Base-by-base conservation (phyloP, 1,284 basidiomycete species). In the Uromyces viciae-fabae region DNA sequence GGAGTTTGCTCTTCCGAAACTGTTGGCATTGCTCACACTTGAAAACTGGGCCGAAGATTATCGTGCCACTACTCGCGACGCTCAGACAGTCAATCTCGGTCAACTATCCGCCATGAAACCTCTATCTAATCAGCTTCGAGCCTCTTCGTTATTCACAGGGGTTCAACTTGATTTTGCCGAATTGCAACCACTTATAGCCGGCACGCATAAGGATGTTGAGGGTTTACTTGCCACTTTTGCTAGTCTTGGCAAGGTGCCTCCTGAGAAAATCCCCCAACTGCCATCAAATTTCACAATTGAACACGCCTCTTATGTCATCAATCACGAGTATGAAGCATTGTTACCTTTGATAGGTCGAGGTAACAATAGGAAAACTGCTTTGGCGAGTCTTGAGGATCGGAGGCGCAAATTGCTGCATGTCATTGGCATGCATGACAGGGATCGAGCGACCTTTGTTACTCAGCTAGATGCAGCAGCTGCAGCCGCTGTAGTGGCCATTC, bases 391-490 rank as follows among this genome's bases (percentile, higher is more conserved):
- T 75, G 90, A 90, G 71, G 95, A 98, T 84, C 92, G 93, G 83
- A 90, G 93, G 82, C 87, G 87, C 54, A 91, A 91, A 85, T 88
- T 96, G 25, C 88, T 92, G 33, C 87, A 89, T n/a, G 92, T 89
- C 78, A 92, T 98, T 82, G 92, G 93, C 52, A 91, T 92, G 82
- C 97, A 95, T 85, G 88, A 90, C 54, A 91, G 93, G 74, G 89
- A 93, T 83, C 98, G 98, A 88, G 90, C 90, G 40, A 91, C 92
- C 84, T 91, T 95, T 85, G 96, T 98, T 83, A 90, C 91, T 25
- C 92, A 95, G 74, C 92, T 98, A 17, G 91, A 91, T 11, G 94
- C 97, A 11, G 91, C 93, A 0, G 92, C 97, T 83, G 94, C 95
- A 15, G 92, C 93, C 2, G 94, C 96, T 0, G 92, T 96, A 82